Evolutionary conservation across 805 yeast genomes (phyloP), one percentile per base, ranked within the genome.

Genomic region (Teunomyces funiuensis): DNA sequence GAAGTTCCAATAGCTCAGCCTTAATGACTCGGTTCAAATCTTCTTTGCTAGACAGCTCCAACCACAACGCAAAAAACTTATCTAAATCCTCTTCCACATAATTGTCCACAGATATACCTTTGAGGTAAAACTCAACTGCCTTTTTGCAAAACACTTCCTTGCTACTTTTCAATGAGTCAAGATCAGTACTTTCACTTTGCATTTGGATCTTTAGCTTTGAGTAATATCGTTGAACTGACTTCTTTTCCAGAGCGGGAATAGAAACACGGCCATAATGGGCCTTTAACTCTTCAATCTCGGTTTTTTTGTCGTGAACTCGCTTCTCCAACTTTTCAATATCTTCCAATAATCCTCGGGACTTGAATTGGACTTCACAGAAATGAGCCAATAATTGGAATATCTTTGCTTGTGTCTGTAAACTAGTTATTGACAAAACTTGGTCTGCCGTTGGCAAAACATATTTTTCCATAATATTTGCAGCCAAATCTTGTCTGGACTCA

Each of bases 61-160:
- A 69, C 95, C 97, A 91, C 8, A 91, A 59, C 0, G 90, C 85
- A 59, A 90, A 83, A 46, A 90, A 83, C 42, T 86, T 77, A 54
- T 88, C 95, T 20, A 84, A 65, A 38, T 79, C 83, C 44, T 76
- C 78, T 37, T 76, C 80, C 40, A 73, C 76, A 26, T 54, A 52
- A 36, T 73, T 76, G 31, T 71, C 58, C 14, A 66, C 59, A 1
- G 71, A 57, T n/a, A 85, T 61, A 11, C 85, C 68, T 30, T 66
- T 70, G 39, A 88, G 53, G 53, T 83, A 87, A 48, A 76, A 83
- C 16, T 70, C 73, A 11, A 83, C 65, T 0, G 95, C 78, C 25
- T 76, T 73, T 17, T 61, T 61, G 5, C 80, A 66, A 51, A 82
- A 79, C 2, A 55, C 60, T 18, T 64, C 60, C 36, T 65, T 67